These are phyloP conservation scores for Vaccinium vitisidaea DNA, from an alignment of 148 eudicot species.

Conservation along the genomic window DNA sequence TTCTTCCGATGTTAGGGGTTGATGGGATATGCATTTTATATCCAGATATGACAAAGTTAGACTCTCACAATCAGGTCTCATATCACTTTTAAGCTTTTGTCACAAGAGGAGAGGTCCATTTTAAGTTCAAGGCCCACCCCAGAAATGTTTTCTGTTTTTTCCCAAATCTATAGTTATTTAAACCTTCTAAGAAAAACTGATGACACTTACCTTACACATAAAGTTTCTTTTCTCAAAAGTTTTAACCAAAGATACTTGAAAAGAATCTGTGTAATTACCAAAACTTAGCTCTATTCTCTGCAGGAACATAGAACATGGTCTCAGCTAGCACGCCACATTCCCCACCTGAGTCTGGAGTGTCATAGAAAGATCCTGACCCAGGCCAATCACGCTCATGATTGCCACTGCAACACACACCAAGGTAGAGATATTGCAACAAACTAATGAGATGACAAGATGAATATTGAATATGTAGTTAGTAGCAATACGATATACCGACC, in stretches of 20 bases:
- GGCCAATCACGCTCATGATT: conserved; percentile 96
- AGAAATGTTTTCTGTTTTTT: not conserved
- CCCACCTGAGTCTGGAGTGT: conserved; percentile 67
- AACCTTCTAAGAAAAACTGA: not conserved
- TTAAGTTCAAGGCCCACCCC: not conserved
- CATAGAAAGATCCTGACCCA: conserved; percentile 69
- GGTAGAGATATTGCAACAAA: not conserved
- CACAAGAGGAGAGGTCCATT: not conserved
- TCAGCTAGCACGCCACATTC: conserved; percentile 91
- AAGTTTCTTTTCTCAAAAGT: not conserved
- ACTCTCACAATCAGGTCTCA: not conserved
- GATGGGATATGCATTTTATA: not conserved
- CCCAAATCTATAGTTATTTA: not conserved
- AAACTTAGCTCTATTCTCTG: conserved; percentile 79
- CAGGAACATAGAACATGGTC: conserved; percentile 83
- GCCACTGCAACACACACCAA: conserved; percentile 42
- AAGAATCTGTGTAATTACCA: conserved; percentile 37
- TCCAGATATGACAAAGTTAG: not conserved
- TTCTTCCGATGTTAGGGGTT: not conserved
- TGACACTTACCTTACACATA: not conserved
- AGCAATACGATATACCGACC: conserved; percentile 34
- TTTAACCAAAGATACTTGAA: not conserved
- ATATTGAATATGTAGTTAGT: not conserved
- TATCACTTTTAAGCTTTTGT: not conserved
- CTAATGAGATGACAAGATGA: not conserved